Conservation (phyloP, 805 yeast species). For the Metschnikowia kunwiensis region DNA sequence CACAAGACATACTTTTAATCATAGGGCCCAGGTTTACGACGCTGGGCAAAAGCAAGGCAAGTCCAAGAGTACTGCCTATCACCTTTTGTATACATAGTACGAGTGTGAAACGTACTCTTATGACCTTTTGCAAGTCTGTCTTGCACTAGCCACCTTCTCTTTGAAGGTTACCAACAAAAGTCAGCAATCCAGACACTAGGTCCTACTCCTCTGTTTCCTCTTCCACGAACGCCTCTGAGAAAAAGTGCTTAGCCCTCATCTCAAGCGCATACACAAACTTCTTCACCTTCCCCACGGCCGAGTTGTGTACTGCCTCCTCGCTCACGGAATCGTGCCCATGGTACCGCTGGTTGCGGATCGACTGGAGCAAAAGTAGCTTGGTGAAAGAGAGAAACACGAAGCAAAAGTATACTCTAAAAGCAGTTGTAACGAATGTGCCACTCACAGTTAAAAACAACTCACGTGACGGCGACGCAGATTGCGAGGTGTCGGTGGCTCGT, state of each 20-base stretch:
- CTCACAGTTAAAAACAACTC: slow-evolving; percentile 56
- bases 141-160: too few relatives aligned
- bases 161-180: too few relatives aligned
- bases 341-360: slow-evolving; percentile 22
- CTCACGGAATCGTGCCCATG: slow-evolving; percentile 25
- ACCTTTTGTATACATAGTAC: too few relatives aligned
- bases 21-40: too few relatives aligned
- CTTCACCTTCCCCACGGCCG: slow-evolving; percentile 22
- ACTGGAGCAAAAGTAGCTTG: slow-evolving; percentile 48
- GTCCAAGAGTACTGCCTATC: too few relatives aligned
- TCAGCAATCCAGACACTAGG: too few relatives aligned
- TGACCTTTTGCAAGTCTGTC: too few relatives aligned
- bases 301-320: slow-evolving; percentile 24
- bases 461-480: slow-evolving; percentile 58
- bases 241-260: slow-evolving; percentile 28
- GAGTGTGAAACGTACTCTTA: too few relatives aligned
- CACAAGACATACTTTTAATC: too few relatives aligned
- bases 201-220: too few relatives aligned
- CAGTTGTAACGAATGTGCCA: slow-evolving; percentile 46
- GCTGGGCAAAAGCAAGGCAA: too few relatives aligned
- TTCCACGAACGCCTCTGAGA: slow-evolving; percentile 22
- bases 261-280: slow-evolving; percentile 29
- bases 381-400: slow-evolving; percentile 58
- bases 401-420: slow-evolving; percentile 57
- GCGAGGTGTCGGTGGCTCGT: slow-evolving; percentile 29